These are phyloP conservation scores for Fistulinella cinereoalba DNA, from an alignment of 1,284 basidiomycete species.

Conservation along the genomic window DNA sequence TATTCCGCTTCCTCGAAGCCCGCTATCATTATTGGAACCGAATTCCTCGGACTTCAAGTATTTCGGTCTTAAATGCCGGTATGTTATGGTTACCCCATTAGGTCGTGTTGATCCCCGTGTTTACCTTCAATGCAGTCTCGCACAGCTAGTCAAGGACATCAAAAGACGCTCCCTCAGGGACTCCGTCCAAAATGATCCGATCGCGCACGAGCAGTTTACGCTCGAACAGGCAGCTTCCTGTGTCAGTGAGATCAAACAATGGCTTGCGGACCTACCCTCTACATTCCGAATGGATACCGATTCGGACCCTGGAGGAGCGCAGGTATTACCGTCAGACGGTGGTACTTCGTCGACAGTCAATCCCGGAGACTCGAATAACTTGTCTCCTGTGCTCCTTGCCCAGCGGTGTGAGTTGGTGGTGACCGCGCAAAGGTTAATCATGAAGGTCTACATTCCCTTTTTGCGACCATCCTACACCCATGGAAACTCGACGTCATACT, in stretches of 20 bases:
- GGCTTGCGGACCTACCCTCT: slow-evolving; percentile 50
- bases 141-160: slow-evolving; percentile 50
- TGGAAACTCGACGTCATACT: slow-evolving; percentile 27
- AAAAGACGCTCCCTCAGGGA: slow-evolving; percentile 44
- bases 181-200: slow-evolving; percentile 32
- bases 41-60: slow-evolving; percentile 38
- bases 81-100: slow-evolving; percentile 19
- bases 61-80: slow-evolving; percentile 49
- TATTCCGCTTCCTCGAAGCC: slow-evolving; percentile 38
- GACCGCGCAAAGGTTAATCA: slow-evolving; percentile 54
- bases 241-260: slow-evolving; percentile 54
- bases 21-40: slow-evolving; percentile 27
- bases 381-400: slow-evolving; percentile 39
- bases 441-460: slow-evolving; percentile 68
- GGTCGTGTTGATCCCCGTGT: slow-evolving; percentile 1
- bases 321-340: slow-evolving; percentile 9
- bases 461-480: slow-evolving; percentile 37
- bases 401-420: slow-evolving; percentile 60
- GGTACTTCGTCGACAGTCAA: slow-evolving; percentile 4
- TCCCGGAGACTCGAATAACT: slow-evolving; percentile 15
- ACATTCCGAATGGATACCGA: slow-evolving; percentile 39
- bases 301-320: slow-evolving; percentile 26
- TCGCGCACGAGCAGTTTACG: slow-evolving; percentile 36
- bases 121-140: slow-evolving; percentile 32
- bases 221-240: slow-evolving; percentile 58